Evolutionary conservation across 1,139 yeast species (phyloP).

Genomic region (Yarrowia galli): DNA sequence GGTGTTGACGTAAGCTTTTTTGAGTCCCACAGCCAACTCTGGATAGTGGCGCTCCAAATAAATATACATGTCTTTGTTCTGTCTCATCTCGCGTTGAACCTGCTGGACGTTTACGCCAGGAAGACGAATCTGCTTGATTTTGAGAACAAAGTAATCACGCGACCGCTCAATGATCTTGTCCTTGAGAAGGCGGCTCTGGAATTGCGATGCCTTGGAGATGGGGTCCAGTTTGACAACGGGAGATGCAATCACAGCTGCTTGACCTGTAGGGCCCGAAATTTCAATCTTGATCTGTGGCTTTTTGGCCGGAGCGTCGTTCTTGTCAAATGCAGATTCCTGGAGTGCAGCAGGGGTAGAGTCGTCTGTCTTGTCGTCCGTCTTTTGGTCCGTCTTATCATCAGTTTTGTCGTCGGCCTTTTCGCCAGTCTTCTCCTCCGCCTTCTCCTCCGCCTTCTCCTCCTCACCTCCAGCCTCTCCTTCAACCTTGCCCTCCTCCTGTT

Average conservation of each 20-base stretch:
- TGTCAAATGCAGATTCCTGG: conserved; percentile 15
- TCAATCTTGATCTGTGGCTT: conserved; percentile 16
- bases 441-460: neutral
- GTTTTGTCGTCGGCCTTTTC: neutral
- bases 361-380: neutral
- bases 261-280: conserved; percentile 13
- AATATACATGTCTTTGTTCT: conserved; percentile 64
- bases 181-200: conserved; percentile 56
- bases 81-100: conserved; percentile 71
- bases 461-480: neutral
- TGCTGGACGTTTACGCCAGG: conserved; percentile 65
- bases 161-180: conserved; percentile 73
- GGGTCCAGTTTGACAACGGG: conserved; percentile 34
- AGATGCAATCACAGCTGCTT: neutral
- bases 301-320: neutral
- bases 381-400: neutral
- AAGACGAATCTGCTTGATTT: conserved; percentile 69
- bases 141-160: conserved; percentile 68
- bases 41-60: conserved; percentile 65
- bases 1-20: conserved; percentile 81
- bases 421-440: neutral
- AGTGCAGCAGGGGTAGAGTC: neutral
- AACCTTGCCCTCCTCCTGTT: neutral
- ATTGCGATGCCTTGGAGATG: conserved; percentile 49
- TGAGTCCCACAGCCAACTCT: conserved; percentile 75